Evolutionary conservation across 768 basidiomycete species (phyloP), one percentile per base, ranked within the genome.

Genomic region (Pisolithus albus): DNA sequence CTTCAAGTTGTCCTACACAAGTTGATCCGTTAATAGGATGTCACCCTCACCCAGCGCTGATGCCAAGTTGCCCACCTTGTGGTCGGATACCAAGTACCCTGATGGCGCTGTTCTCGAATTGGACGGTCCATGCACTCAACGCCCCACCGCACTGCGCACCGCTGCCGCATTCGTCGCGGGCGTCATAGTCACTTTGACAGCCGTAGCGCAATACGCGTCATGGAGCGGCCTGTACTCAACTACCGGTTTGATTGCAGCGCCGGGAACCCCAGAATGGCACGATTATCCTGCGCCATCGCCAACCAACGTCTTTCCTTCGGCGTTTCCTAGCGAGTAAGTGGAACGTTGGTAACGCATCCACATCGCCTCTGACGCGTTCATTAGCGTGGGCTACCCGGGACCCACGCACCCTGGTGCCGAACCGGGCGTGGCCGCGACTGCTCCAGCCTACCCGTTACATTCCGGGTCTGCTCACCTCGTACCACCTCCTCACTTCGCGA

Each of bases 391-490:
- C 24, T 65, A 65, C 47, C 58, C 65, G 6, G 67, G 67, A 28
- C 56, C 61, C 23, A 66, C 65, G 13, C 57, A 60, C 10, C 61
- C 56, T 49, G 56, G 54, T 23, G 56, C 56, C 1, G 56, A 57
- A 36, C 56, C 56, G 8, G 56, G 56, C 10, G 36, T 57, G 30
- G 75, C 87, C 46, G 76, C 76, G 7, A 87, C 86, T 4, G 86
- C 84, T 0, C 86, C 86, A 16, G 69, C 78, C 11, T 87, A 88
- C 64, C 88, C 88, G 3, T 59, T 84, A 5, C 86, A 88, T 52
- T 78, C 81, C 15, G 83, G 79, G 26, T 78, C 79, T 1, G 70
- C 81, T 10, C 74, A 80, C 13, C 56, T 57, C 16, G 70, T 86
- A 63, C 62, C n/a, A 77, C 83, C 5, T 28, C 50, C 37, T 50